Base-by-base conservation (phyloP, 2,329 filamentous ascomycete genomes). In the Fusarium tricinctum region DNA sequence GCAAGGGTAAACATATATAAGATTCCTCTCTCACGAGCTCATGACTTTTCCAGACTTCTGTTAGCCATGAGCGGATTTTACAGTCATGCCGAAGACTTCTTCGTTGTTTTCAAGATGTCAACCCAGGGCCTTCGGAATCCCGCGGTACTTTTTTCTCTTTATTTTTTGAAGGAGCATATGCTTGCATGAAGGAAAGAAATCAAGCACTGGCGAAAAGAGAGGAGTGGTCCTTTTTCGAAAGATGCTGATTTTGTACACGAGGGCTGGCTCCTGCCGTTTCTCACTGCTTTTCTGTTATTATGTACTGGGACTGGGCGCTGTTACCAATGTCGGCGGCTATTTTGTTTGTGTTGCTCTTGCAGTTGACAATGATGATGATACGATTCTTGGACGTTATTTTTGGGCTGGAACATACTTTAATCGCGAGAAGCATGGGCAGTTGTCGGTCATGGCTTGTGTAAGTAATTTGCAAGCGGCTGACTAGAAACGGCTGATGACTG, bases 11-110 rank as follows among this genome's bases (percentile, higher is more conserved):
- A 73, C 67, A 72, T 71, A 72, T 73, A 76, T 76, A 75, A 72
- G 74, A 70, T 70, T 75, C 73, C 68, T 75, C 75, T 77, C 75
- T 78, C 74, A 78, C 77, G 76, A 78, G 74, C 68, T 73, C 71
- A 77, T 74, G 76, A 72, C 59, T 56, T 74, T 71, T 56, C 57
- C 68, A 72, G 71, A 63, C 67, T 65, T 60, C 57, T 69, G 56
- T 60, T 60, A 59, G 56, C 63, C 66, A 72, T 64, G 60, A 46
- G 67, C 63, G 67, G 62, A 59, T 58, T 43, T 68, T 64, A 48
- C 58, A 48, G 39, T 52, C 58, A 48, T 63, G 54, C 58, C 60
- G 70, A 74, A 73, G 71, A 60, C 68, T 72, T 72, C 65, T 74
- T 72, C 68, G 60, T 42, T 47, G 44, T 53, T 64, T 49, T 63